These are phyloP conservation scores for Xylaria sp. DNA, from an alignment of 2,329 filamentous ascomycete genomes.

Conservation along the genomic window DNA sequence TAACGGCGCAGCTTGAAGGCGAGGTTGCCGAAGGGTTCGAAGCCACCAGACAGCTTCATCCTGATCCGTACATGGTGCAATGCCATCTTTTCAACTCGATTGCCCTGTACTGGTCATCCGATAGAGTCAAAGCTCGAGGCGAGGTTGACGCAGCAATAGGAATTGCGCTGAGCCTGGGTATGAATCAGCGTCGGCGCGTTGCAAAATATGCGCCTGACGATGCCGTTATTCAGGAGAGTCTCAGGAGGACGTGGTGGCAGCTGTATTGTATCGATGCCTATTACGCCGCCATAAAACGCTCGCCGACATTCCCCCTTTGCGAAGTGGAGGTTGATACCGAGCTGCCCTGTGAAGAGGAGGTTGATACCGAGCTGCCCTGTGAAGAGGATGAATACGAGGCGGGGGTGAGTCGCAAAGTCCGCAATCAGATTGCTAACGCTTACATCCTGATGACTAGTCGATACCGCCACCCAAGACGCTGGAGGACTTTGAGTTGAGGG, in stretches of 20 bases:
- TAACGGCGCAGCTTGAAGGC: slow-evolving; percentile 11
- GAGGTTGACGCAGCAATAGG: slow-evolving; percentile 18
- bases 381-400: slow-evolving; percentile 22
- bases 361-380: slow-evolving; percentile 18
- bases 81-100: slow-evolving; percentile 20
- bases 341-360: slow-evolving; percentile 19
- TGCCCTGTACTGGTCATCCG: slow-evolving; percentile 13
- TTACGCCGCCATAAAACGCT: slow-evolving; percentile 19
- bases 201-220: slow-evolving; percentile 12
- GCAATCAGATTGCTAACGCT: neutral
- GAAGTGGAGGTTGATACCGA: slow-evolving; percentile 17
- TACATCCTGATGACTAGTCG: slow-evolving; percentile 6
- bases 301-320: slow-evolving; percentile 13
- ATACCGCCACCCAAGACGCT: slow-evolving; percentile 20
- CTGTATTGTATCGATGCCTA: slow-evolving; percentile 20
- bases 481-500: slow-evolving; percentile 18
- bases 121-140: slow-evolving; percentile 11
- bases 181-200: slow-evolving; percentile 14
- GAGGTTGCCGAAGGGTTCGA: slow-evolving; percentile 13
- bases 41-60: slow-evolving; percentile 1
- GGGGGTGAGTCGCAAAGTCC: slow-evolving; percentile 13
- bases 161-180: slow-evolving; percentile 13
- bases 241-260: slow-evolving; percentile 19
- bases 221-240: slow-evolving; percentile 14
- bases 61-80: slow-evolving; percentile 17